phyloP scores from a whole-genome alignment of 768 basidiomycete species.

The Suillus subluteus region DNA sequence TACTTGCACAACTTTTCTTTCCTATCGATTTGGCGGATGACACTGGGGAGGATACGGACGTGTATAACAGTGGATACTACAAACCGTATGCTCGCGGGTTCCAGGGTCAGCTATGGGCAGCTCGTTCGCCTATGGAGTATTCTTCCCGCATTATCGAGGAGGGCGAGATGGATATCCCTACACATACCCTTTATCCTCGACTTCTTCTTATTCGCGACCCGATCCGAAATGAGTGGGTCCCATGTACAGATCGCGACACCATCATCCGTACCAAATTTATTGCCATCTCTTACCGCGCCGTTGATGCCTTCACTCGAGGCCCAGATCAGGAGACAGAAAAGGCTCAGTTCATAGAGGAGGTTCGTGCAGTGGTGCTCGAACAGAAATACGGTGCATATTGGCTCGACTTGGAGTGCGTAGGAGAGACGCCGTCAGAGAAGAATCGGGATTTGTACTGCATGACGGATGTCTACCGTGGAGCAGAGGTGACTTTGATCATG shows the following conservation, averaged over 20 bases:
- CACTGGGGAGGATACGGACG: neutral
- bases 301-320: slow-evolving; percentile 17
- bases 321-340: slow-evolving; percentile 13
- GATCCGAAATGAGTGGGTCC: slow-evolving; percentile 9
- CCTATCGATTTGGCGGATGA: slow-evolving; percentile 1
- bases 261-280: slow-evolving; percentile 18
- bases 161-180: slow-evolving; percentile 15
- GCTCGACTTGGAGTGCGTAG: slow-evolving; percentile 24
- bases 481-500: slow-evolving; percentile 18
- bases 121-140: slow-evolving; percentile 23
- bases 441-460: slow-evolving; percentile 24
- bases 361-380: slow-evolving; percentile 13
- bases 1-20: neutral
- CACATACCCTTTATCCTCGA: slow-evolving; percentile 20
- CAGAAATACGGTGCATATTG: slow-evolving; percentile 20
- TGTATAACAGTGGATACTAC: slow-evolving; percentile 12
- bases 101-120: slow-evolving; percentile 25
- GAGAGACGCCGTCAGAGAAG: slow-evolving; percentile 18
- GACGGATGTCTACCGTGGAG: slow-evolving; percentile 23
- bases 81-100: slow-evolving; percentile 15
- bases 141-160: slow-evolving; percentile 14
- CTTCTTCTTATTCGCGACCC: slow-evolving; percentile 12
- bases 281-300: slow-evolving; percentile 21
- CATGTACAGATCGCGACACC: slow-evolving; percentile 3
- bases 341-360: slow-evolving; percentile 11